phyloP scores from a whole-genome alignment of 2,329 filamentous ascomycete genomes.

The Aureobasidium sp. region DNA sequence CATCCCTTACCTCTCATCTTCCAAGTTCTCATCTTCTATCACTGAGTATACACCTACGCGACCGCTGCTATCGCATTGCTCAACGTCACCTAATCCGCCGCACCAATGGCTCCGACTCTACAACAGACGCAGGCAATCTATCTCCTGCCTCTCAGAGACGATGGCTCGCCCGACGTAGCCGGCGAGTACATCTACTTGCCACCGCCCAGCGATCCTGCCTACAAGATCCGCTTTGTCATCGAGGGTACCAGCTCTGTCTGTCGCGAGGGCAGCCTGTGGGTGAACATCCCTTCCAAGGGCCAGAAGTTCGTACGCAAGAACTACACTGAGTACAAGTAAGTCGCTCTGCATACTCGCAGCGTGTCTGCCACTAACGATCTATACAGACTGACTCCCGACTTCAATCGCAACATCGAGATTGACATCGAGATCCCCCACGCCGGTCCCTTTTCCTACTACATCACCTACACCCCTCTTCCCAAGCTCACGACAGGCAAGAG shows the following conservation, averaged over 20 bases:
- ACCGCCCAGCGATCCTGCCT: constrained; percentile 62
- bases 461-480: constrained; percentile 82
- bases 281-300: constrained; percentile 80
- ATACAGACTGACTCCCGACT: constrained; percentile 74
- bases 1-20: neutral
- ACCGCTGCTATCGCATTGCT: neutral
- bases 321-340: constrained; percentile 87
- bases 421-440: constrained; percentile 76
- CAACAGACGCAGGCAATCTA: constrained; percentile 53
- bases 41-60: neutral
- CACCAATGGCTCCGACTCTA: constrained; percentile 30
- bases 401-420: constrained; percentile 85
- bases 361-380: neutral
- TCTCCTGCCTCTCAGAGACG: constrained; percentile 81
- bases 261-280: constrained; percentile 88
- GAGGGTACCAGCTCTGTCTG: constrained; percentile 95
- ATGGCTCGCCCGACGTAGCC: constrained; percentile 82
- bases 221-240: constrained; percentile 80
- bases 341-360: constrained; percentile 13
- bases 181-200: constrained; percentile 90
- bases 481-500: constrained; percentile 57
- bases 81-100: neutral
- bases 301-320: constrained; percentile 67
- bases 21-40: neutral
- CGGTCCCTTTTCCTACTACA: constrained; percentile 91